phyloP scores from a whole-genome alignment of 352 stramenopile genomes.

The Phytophthora lateralis region DNA sequence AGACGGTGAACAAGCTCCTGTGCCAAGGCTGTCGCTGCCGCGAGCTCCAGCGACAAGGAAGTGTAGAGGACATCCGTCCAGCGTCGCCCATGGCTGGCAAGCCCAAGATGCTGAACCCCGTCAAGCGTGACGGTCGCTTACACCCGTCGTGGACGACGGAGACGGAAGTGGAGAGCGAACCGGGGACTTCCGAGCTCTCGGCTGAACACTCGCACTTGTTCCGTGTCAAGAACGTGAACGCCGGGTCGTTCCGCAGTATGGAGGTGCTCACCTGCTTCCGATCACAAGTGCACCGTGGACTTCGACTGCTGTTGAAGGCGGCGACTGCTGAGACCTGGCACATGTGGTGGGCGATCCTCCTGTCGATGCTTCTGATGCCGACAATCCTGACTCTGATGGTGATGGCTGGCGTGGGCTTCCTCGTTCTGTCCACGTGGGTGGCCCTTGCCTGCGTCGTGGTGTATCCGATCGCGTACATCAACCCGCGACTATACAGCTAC shows the following conservation, averaged over 20 bases:
- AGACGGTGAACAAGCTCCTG: conserved; percentile 1
- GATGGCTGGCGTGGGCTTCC: conserved; percentile 20
- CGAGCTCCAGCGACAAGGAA: conserved; percentile 12
- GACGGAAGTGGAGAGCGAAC: conserved; percentile 11
- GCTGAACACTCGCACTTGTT: conserved; percentile 6
- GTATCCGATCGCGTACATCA: conserved; percentile 27
- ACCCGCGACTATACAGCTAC: conserved; percentile 29
- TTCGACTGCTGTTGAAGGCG: conserved; percentile 25
- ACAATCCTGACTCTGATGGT: conserved; percentile 24
- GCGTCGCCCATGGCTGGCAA: conserved; percentile 18
- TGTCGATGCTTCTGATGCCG: conserved; percentile 29
- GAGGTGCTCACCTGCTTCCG: conserved; percentile 35
- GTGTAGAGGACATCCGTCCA: conserved; percentile 26
- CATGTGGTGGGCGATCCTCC: conserved; percentile 26
- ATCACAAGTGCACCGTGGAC: conserved; percentile 22
- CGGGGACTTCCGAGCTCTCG: conserved; percentile 1
- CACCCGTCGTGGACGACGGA: conserved; percentile 6
- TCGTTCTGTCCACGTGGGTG: conserved; percentile 28
- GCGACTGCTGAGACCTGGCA: conserved; percentile 28
- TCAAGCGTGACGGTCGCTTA: conserved; percentile 6
- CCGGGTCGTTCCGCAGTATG: conserved; percentile 25
- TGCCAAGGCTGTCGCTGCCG: conserved; percentile 22
- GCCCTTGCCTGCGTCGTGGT: conserved; percentile 14
- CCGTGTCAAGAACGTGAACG: not conserved
- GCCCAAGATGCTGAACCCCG: not conserved